Conservation (phyloP, 2,329 filamentous ascomycete species). For the Nemania sp. region DNA sequence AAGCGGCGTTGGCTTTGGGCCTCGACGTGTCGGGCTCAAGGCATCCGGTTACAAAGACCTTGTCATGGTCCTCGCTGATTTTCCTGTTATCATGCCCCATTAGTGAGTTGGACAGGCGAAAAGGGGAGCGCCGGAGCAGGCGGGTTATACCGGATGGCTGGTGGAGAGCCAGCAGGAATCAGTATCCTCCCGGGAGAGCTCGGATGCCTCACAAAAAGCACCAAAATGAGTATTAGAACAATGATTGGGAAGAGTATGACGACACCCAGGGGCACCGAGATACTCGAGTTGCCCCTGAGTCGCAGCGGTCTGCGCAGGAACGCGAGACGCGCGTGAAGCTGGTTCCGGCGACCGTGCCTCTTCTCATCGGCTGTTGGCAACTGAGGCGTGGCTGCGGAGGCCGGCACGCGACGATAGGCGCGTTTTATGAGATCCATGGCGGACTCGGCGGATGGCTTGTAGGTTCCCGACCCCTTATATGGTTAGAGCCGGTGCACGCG, state of each 20-base stretch:
- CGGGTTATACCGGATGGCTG: slow-evolving; percentile 77
- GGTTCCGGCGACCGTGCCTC: slow-evolving; percentile 40
- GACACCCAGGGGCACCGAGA: slow-evolving; percentile 90
- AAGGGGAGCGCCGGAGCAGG: neutral
- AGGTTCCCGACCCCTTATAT: slow-evolving; percentile 3
- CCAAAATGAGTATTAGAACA: slow-evolving; percentile 85
- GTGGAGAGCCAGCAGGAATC: slow-evolving; percentile 85
- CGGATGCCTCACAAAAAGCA: slow-evolving; percentile 87
- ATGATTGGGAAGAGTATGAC: slow-evolving; percentile 91
- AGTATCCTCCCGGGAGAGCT: slow-evolving; percentile 79
- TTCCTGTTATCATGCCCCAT: slow-evolving; percentile 59
- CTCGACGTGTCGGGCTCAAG: slow-evolving; percentile 76
- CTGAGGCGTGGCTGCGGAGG: slow-evolving; percentile 43
- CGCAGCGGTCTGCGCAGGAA: slow-evolving; percentile 88
- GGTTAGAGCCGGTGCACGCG: slow-evolving; percentile 5
- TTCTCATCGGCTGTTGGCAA: slow-evolving; percentile 59
- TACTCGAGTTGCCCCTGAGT: slow-evolving; percentile 85
- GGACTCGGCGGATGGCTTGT: slow-evolving; percentile 22
- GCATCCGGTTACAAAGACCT: slow-evolving; percentile 92
- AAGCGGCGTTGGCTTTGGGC: slow-evolving; percentile 88
- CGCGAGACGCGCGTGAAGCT: slow-evolving; percentile 61
- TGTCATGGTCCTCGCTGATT: slow-evolving; percentile 97
- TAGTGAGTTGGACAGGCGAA: slow-evolving; percentile 7
- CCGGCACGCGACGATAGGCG: slow-evolving; percentile 54
- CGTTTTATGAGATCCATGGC: slow-evolving; percentile 63